Base-by-base conservation (phyloP, 192 early-diverging fungal species). In the Allomyces arbusculus region DNA sequence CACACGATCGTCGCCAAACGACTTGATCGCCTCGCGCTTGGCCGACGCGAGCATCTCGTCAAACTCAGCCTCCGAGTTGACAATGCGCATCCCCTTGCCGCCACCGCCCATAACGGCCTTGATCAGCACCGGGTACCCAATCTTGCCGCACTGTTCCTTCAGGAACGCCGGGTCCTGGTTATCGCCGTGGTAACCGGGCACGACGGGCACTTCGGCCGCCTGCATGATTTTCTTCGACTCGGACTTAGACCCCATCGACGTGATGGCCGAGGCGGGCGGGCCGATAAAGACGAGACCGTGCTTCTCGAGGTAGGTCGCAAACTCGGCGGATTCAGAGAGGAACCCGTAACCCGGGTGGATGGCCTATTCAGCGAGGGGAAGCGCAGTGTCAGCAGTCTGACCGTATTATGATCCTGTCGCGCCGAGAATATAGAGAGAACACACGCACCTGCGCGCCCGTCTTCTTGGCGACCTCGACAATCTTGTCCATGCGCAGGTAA, bases 341-440 rank as follows among this genome's bases (percentile, higher is more conserved):
- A 97, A 97, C 14, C 95, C 95, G 74, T 95, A 97, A 40, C 95
- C 95, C 0, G 95, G 95, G 67, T 97, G 95, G 65, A 97, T 87
- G 24, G 92, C 95, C 79, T 89, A 70, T 11, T 26, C 0, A 2
- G n/a, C n/a, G n/a, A 58, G 23, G 11, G 45, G 5, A n/a, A 10
- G 40, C 45, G 61, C 43, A 58, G 62, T 44, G 22, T 55, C 14
- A 63, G 0, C 19, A 22, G 44, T 40, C 45, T 68, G 66, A 50
- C 62, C 40, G 22, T 26, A 20, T 24, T 55, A 24, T 6, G 4
- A 68, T 24, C 12, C 23, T 16, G 50, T 63, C 16, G 26, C 19
- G 14, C 40, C 24, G n/a, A 63, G 55, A 19, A 24, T 44, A 26
- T 44, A 11, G 45, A 63, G 40, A 24, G n/a, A n/a, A n/a, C n/a